A percentile compares a stretch with the other conserved stretches of the same genome.
These are phyloP conservation scores for Verticillium dahliae DNA, from an alignment of 2,329 filamentous ascomycete species.

Conservation along the genomic window DNA sequence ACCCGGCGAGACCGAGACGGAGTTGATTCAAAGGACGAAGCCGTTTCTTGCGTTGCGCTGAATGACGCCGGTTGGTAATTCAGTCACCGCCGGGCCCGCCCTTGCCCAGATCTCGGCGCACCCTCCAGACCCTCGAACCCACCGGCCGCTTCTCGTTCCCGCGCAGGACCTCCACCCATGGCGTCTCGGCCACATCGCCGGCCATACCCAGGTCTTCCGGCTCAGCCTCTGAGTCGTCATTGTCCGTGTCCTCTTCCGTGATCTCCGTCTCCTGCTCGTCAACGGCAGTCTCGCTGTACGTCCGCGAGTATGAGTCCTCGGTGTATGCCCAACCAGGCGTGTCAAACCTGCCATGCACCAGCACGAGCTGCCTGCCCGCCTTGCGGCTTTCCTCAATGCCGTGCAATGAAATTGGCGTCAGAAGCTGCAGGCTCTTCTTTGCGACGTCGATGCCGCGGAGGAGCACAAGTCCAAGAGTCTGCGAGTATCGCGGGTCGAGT, in stretches of 20 bases:
- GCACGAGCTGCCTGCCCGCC: constrained; percentile 44
- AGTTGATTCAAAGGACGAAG: not conserved
- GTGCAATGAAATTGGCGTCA: constrained; percentile 50
- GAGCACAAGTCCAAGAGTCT: constrained; percentile 57
- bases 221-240: constrained; percentile 22
- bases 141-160: constrained; percentile 49
- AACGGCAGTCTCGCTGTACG: constrained; percentile 12
- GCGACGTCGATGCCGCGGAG: constrained; percentile 61
- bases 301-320: constrained; percentile 48
- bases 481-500: constrained; percentile 54
- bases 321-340: constrained; percentile 64
- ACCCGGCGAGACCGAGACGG: not conserved
- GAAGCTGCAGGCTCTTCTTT: constrained; percentile 50
- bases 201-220: constrained; percentile 16
- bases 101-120: constrained; percentile 54
- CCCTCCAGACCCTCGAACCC: constrained; percentile 57
- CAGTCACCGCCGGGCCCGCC: constrained; percentile 9
- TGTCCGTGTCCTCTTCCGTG: constrained; percentile 26
- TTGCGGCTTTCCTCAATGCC: constrained; percentile 31
- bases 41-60: not conserved
- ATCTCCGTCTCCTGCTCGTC: constrained; percentile 24
- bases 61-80: not conserved
- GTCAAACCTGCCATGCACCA: constrained; percentile 64
- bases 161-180: constrained; percentile 54
- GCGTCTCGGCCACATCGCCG: constrained; percentile 26